phyloP scores from a whole-genome alignment of 2,329 filamentous ascomycete genomes.

The Aspergillus sp. region DNA sequence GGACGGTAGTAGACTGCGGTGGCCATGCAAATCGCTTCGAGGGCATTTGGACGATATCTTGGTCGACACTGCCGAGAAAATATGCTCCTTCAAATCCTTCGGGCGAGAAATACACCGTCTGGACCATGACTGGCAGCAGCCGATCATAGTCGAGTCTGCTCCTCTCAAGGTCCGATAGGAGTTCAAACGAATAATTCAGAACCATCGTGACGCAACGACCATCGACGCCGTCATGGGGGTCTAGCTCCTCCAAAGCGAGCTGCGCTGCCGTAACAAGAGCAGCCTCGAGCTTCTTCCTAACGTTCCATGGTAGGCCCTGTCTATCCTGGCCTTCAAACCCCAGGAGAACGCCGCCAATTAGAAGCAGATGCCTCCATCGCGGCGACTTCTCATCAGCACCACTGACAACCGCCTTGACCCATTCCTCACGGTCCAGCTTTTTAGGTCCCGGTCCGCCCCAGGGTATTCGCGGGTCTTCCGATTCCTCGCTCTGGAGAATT shows the following conservation, averaged over 20 bases:
- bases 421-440: constrained; percentile 55
- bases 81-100: constrained; percentile 76
- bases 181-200: constrained; percentile 73
- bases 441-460: constrained; percentile 49
- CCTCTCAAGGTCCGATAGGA: constrained; percentile 63
- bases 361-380: constrained; percentile 81
- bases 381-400: constrained; percentile 63
- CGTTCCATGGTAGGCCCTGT: constrained; percentile 60
- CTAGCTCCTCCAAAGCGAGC: constrained; percentile 65
- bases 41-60: constrained; percentile 61
- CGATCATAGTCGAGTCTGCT: constrained; percentile 64
- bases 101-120: constrained; percentile 65
- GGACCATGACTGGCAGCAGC: constrained; percentile 68
- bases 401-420: constrained; percentile 58
- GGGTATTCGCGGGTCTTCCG: constrained; percentile 34
- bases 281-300: constrained; percentile 68
- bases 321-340: constrained; percentile 68
- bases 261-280: constrained; percentile 75
- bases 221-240: constrained; percentile 52
- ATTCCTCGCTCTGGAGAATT: constrained; percentile 49
- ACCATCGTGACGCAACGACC: constrained; percentile 63
- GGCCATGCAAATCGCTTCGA: constrained; percentile 66
- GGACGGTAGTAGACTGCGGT: constrained; percentile 57
- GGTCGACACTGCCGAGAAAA: constrained; percentile 69
- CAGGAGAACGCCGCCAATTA: constrained; percentile 74